Base-by-base conservation (phyloP, 106 monocot species). In the Dendrobium nobile region DNA sequence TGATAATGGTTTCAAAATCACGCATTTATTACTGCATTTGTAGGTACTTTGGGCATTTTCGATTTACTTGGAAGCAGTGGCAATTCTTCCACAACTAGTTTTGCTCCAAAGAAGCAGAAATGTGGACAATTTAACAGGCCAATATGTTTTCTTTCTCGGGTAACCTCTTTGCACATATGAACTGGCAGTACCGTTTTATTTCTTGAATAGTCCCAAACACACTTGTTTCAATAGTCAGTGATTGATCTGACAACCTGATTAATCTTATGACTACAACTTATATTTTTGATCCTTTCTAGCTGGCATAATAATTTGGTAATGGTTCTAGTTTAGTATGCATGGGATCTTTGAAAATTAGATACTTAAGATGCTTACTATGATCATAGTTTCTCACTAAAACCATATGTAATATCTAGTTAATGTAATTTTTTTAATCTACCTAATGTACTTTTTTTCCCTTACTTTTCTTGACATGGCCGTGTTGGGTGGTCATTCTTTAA, bases 121-220 rank as follows among this genome's bases (percentile, higher is more conserved):
- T 77, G 88, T 95, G 59, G 94, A 95, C 80, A 95, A 95, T 81
- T 82, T 95, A 82, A 92, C 94, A 59, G 90, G 92, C n/a, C 92
- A 95, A 90, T 95, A 95, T 84, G 81, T 92, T 70, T 84, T 95
- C 82, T 90, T 95, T 75, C 92, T 95, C 45, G 95, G 95, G 95
- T 95, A 87, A 72, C 33, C 37, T 2, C 16, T 10, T 72, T 28
- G 15, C 33, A 33, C 33, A 37, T 72, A 72, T 0, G 1, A 40
- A 33, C 37, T 72, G 13, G 28, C 16, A 8, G 72, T 40, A 40
- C 11, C 13, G 11, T 72, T 72, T 40, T 72, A 27, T 72, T 72
- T 72, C 1, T 33, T 72, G 72, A 72, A 33, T 26, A 24, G 9
- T 59, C 26, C 8, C 64, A 24, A 64, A 22, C 9, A 64, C 7